Conservation (phyloP, 2,329 filamentous ascomycete species). For the Tolypocladium sp. region DNA sequence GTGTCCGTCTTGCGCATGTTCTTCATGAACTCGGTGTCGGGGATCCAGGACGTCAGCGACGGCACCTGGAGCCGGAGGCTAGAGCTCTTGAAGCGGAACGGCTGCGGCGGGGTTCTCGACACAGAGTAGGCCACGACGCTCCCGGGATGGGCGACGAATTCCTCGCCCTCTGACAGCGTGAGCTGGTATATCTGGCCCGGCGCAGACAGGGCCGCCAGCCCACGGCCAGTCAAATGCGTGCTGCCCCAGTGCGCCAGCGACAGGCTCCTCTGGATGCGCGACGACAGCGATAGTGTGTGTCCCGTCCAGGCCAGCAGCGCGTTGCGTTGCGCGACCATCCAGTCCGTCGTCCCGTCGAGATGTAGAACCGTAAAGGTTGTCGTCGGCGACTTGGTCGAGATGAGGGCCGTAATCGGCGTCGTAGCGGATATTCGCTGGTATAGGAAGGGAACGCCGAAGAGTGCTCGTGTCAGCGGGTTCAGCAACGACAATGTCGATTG, state of each 20-base stretch:
- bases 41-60: constrained; percentile 52
- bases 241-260: constrained; percentile 85
- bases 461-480: constrained; percentile 69
- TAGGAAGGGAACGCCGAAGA: constrained; percentile 84
- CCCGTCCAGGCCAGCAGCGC: constrained; percentile 96
- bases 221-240: constrained; percentile 79
- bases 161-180: constrained; percentile 70
- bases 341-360: constrained; percentile 89
- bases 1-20: constrained; percentile 61
- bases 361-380: constrained; percentile 83
- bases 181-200: constrained; percentile 87
- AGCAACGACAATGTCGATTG: constrained; percentile 84
- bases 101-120: constrained; percentile 61
- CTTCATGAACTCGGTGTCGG: constrained; percentile 63
- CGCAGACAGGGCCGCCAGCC: constrained; percentile 74
- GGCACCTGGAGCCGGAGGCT: constrained; percentile 74
- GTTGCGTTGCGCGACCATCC: constrained; percentile 82
- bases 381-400: constrained; percentile 77
- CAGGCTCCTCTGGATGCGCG: constrained; percentile 65
- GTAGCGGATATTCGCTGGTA: constrained; percentile 88
- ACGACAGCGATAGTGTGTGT: constrained; percentile 68
- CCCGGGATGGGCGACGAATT: constrained; percentile 84
- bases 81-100: constrained; percentile 78
- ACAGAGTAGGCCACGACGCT: constrained; percentile 88
- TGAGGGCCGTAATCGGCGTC: constrained; percentile 76